Conservation (phyloP, 2,329 filamentous ascomycete genomes). For the Phialophora tarda region DNA sequence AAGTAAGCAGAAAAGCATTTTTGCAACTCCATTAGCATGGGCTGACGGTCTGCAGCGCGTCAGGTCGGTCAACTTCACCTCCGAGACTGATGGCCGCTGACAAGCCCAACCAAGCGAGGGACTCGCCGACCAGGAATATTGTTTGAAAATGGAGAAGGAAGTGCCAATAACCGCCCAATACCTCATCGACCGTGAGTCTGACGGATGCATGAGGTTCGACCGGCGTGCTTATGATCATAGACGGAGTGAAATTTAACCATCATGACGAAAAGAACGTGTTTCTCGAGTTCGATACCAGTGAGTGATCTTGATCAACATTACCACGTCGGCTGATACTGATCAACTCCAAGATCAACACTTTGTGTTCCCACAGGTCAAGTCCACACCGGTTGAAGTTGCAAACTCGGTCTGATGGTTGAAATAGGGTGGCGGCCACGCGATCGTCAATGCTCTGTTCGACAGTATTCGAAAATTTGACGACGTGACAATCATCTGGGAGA, state of each 20-base stretch:
- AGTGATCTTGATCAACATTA: background rate
- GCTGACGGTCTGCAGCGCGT: constrained; percentile 22
- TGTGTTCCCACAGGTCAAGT: constrained; percentile 45
- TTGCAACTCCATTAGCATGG: background rate
- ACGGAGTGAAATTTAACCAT: constrained; percentile 44
- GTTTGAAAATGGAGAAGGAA: constrained; percentile 47
- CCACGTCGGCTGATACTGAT: constrained; percentile 4
- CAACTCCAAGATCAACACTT: constrained; percentile 46
- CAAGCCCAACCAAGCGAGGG: constrained; percentile 38
- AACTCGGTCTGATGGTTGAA: background rate
- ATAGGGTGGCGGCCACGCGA: constrained; percentile 47
- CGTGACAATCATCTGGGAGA: constrained; percentile 48
- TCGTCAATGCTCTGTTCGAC: constrained; percentile 48
- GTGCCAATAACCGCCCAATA: constrained; percentile 48
- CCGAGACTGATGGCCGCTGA: background rate
- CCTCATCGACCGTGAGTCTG: constrained; percentile 43
- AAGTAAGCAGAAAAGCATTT: constrained; percentile 1
- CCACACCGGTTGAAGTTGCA: background rate
- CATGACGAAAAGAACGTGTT: constrained; percentile 50
- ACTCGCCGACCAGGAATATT: constrained; percentile 49
- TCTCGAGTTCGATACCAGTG: constrained; percentile 48
- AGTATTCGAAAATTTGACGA: constrained; percentile 46
- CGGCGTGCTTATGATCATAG: constrained; percentile 11
- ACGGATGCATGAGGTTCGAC: background rate
- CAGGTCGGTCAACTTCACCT: constrained; percentile 12